Base-by-base conservation (phyloP, 2,329 filamentous ascomycete genomes). In the Capronia coronata region DNA sequence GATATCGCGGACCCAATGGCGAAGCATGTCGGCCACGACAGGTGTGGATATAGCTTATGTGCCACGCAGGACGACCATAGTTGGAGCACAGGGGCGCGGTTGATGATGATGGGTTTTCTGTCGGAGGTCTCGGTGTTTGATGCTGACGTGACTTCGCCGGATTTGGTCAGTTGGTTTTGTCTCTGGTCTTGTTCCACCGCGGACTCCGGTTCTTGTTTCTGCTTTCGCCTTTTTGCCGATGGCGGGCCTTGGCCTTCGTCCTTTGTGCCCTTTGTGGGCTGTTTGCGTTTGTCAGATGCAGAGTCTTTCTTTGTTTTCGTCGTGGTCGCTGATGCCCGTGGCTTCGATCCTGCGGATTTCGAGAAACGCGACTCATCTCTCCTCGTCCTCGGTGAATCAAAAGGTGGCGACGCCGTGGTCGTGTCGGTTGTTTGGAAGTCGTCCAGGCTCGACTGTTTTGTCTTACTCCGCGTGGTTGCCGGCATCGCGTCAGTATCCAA, bases 51-150 rank as follows among this genome's bases (percentile, higher is more conserved):
- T 5, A 58, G 51, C 14, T 38, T 41, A n/a, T 49, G 43, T 10
- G 56, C 51, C 2, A 58, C 54, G 11, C 50, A 51, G 2, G 56
- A 51, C 9, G 43, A 46, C 56, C 56, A 58, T n/a, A 58, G 48
- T 29, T 56, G 53, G 5, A 58, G 51, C 2, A 58, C 56, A 1
- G 56, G 56, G n/a, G 56, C 46, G 11, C 56, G 53, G 38, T 56
- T 58, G 38, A 53, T 60, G 3, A 55, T 34, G 38, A 59, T 49
- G 16, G 54, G 51, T 19, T 57, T 54, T 35, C n/a, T n/a, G n/a
- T 38, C 35, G 19, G 32, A n/a, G 8, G n/a, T 13, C 4, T 22
- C 23, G 32, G 39, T 13, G 34, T n/a, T 11, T n/a, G 19, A 8
- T 42, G 9, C 8, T n/a, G n/a, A n/a, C n/a, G 19, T n/a, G 38